A percentile compares a stretch with the other conserved stretches of the same genome.
phyloP scores from a whole-genome alignment of 352 stramenopile genomes.

The Globisporangium parvum region DNA sequence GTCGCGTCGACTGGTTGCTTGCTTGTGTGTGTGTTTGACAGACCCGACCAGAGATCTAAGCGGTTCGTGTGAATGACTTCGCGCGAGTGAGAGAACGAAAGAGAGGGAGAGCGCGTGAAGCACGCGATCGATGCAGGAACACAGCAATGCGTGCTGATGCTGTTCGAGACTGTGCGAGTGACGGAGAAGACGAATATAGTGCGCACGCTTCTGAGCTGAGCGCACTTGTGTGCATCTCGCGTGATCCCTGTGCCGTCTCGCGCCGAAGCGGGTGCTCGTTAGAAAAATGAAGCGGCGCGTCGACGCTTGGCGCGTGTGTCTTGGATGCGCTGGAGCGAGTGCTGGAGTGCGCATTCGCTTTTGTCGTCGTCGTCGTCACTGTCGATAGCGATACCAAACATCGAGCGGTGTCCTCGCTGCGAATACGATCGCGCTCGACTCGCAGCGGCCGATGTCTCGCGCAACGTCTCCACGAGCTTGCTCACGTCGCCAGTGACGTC shows the following conservation, averaged over 20 bases:
- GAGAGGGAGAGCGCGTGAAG: neutral
- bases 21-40: conserved; percentile 10
- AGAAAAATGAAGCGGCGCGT: conserved; percentile 7
- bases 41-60: conserved; percentile 22
- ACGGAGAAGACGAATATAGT: conserved; percentile 12
- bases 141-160: conserved; percentile 10
- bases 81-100: neutral
- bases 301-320: conserved; percentile 39
- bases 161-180: conserved; percentile 6
- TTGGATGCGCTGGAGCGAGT: conserved; percentile 35
- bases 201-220: conserved; percentile 12
- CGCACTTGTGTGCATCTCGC: conserved; percentile 10
- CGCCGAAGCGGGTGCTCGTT: too few relatives aligned
- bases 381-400: neutral
- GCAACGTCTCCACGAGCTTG: conserved; percentile 11
- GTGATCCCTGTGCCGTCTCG: conserved; percentile 1
- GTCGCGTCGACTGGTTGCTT: neutral
- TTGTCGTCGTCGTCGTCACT: conserved; percentile 4
- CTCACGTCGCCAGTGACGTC: conserved; percentile 20
- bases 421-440: conserved; percentile 1
- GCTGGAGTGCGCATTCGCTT: conserved; percentile 17
- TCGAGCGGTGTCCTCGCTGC: neutral
- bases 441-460: too few relatives aligned
- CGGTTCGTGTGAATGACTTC: neutral
- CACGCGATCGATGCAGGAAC: neutral